Evolutionary conservation across 805 yeast genomes (phyloP), one percentile per base, ranked within the genome.

Genomic region (Maudiozyma bulderi): DNA sequence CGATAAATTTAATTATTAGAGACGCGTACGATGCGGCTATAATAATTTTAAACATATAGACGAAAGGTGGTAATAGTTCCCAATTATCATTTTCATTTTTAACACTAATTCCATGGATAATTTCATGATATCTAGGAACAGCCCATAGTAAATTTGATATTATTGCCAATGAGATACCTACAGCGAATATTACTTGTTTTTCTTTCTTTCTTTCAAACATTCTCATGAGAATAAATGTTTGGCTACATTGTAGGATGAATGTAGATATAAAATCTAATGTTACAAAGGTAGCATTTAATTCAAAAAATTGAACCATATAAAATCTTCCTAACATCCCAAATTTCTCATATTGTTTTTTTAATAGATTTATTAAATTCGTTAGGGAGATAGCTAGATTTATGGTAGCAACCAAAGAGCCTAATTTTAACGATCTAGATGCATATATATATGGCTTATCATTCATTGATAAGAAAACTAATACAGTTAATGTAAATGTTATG

Each of bases 131-230:
- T 1, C 57, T 54, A 0, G 89, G 74, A 1, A 83, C 72, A 0
- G 81, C 86, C 88, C 90, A 84, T 5, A 85, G 70, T 1, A 77
- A 70, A 59, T 85, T 88, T 0, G 88, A 74, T 6, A 77, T 62
- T 1, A 77, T 47, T 2, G 81, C 71, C 4, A 84, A 65, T 0
- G 73, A 50, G 0, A 77, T 66, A 0, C 95, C 95, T 20, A 77
- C 67, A 45, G 75, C 67, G 43, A 85, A 75, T 6, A 83, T 73
- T 34, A 80, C 67, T 48, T 87, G 70, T 57, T 81, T 82, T 62
- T 86, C 95, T 49, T 75, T 75, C 43, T 76, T 82, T 46, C 95
- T 70, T 47, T 78, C 76, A 56, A 84, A 84, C 31, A 84, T 62
- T 47, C 88, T 70, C 76, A 81, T 81, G 5, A 82, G 72, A 34